Evolutionary conservation across 2,329 filamentous ascomycete species (phyloP).

Genomic region (Tolypocladium inflatum): DNA sequence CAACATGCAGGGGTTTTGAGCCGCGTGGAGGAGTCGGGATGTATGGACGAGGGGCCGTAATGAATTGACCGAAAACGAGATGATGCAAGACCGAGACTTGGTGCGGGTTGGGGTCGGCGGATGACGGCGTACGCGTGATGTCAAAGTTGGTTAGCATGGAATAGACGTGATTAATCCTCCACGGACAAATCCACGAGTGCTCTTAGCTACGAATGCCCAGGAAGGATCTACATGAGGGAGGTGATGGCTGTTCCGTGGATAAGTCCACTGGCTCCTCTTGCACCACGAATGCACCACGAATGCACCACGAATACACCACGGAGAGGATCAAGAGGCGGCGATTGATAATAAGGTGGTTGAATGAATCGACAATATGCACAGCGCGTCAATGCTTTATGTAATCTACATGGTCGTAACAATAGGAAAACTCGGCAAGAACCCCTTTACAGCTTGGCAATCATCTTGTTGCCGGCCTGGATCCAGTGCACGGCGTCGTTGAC

Average conservation of each 20-base stretch:
- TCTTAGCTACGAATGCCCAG: not conserved
- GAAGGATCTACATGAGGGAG: not conserved
- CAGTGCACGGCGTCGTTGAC: slow-evolving; percentile 68
- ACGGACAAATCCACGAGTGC: not conserved
- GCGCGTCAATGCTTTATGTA: slow-evolving; percentile 2
- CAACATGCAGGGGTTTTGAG: not conserved
- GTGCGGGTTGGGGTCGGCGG: not conserved
- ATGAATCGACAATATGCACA: not conserved
- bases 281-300: not conserved
- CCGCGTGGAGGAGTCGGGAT: not conserved
- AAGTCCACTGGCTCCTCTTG: not conserved
- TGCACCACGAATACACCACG: not conserved
- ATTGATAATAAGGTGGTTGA: not conserved
- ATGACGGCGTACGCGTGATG: slow-evolving; percentile 20
- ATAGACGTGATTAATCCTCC: slow-evolving; percentile 14
- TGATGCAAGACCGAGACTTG: not conserved
- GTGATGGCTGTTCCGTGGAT: not conserved
- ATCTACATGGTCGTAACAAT: slow-evolving; percentile 2
- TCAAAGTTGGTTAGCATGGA: slow-evolving; percentile 23
- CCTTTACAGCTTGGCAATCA: slow-evolving; percentile 60
- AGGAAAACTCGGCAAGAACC: slow-evolving; percentile 4
- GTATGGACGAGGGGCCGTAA: not conserved
- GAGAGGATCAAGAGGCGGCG: not conserved
- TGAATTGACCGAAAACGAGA: not conserved
- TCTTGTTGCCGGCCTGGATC: slow-evolving; percentile 58